Base-by-base conservation (phyloP, 305 asterid genomes). In the Fraxinus dipetala region DNA sequence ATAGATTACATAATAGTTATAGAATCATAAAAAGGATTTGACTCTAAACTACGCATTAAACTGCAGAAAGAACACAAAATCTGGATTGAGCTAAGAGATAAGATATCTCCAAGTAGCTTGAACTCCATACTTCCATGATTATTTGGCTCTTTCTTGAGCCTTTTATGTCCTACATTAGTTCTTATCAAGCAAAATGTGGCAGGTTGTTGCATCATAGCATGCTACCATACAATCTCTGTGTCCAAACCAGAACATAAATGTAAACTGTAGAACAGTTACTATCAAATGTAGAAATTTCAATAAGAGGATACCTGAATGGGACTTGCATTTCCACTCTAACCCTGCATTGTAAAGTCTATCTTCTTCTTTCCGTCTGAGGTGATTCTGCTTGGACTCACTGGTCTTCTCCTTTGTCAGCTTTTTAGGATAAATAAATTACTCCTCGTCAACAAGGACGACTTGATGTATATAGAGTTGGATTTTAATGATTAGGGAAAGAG, bases 311-410 rank as follows among this genome's bases (percentile, higher is more conserved):
- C 67, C 81, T 76, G 79, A 18, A 45, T 77, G 78, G 31, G 28
- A 61, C 30, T 77, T 54, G 48, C 67, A 30, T 72, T 72, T 16
- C 28, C 6, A 38, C 73, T 76, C 35, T 36, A 81, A 40, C 48
- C 22, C 67, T 56, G 63, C 76, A 16, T 20, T 65, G 38, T 69
- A 28, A 30, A 72, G 78, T 48, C 36, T 36, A 48, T 16, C 34
- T 48, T 28, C 35, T 40, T 72, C 59, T n/a, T 5, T 80, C 73
- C 54, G 7, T 72, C 59, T 45, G 78, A 32, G 9, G 69, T 43
- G 45, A 79, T 72, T 72, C 36, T 72, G n/a, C 72, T 76, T 77
- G 36, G 63, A 69, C 61, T 34, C 45, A 31, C 28, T 82, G 85
- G 65, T 31, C 56, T 11, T 18, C 76, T 43, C 36, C 48, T 59